Base-by-base conservation (phyloP, 2,329 filamentous ascomycete genomes). In the Xylaria sp. region DNA sequence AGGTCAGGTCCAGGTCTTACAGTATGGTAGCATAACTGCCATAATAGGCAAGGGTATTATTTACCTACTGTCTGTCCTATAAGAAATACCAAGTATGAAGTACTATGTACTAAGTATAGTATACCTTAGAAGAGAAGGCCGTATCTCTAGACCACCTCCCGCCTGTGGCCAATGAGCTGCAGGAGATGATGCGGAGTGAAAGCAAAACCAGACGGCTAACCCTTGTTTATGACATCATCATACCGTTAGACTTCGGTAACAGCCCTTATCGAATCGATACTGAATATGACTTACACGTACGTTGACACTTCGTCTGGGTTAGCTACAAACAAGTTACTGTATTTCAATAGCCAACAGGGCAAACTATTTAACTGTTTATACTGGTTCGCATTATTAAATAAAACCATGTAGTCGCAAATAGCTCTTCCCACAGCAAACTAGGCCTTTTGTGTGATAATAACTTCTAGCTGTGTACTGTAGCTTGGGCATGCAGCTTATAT, bases 211-310 rank as follows among this genome's bases (percentile, higher is more conserved):
- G 11, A 11, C 21, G 27, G 29, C 23, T 40, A 37, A 44, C 44
- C 27, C 37, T 25, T 4, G 9, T 23, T 37, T 1, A 53, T 60
- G 58, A 60, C 58, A 57, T 60, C 58, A 60, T 52, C 33, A 25
- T 23, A 13, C 40, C 21, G 19, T 19, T 17, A 2, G 9, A n/a
- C 13, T 17, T 27, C n/a, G 6, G 4, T n/a, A 8, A 10, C 31
- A 23, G 33, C 33, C 11, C 13, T 35, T 35, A 35, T 15, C 13
- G 29, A 31, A n/a, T 27, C 29, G 33, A 31, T 48, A 7, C 8
- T 2, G 23, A 48, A 48, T 23, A 35, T 35, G n/a, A n/a, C n/a
- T n/a, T n/a, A n/a, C n/a, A n/a, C n/a, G n/a, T n/a, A n/a, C n/a
- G n/a, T n/a, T n/a, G n/a, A n/a, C n/a, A n/a, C n/a, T n/a, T n/a